Evolutionary conservation across 2,329 filamentous ascomycete genomes (phyloP).

Genomic region (Pestalotiopsis sp.): DNA sequence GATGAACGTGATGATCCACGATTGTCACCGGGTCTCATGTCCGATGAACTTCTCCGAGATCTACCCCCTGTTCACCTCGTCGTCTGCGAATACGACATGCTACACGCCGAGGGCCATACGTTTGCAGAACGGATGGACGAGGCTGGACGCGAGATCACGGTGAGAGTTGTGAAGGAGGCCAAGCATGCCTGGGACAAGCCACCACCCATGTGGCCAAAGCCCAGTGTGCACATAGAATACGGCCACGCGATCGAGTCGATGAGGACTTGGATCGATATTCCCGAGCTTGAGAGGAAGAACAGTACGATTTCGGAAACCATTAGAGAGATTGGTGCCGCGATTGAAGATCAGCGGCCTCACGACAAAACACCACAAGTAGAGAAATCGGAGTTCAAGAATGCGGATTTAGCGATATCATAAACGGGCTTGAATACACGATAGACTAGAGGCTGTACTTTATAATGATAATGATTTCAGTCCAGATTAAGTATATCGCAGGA

Average conservation of each 20-base stretch:
- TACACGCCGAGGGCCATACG: conserved; percentile 28
- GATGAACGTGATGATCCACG: conserved; percentile 51
- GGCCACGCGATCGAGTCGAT: conserved; percentile 43
- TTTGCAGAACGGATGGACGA: conserved; percentile 24
- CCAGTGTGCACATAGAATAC: conserved; percentile 48
- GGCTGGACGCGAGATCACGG: conserved; percentile 33
- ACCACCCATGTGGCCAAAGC: conserved; percentile 45
- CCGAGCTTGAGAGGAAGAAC: background rate
- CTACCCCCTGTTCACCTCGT: conserved; percentile 29
- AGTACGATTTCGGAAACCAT: background rate
- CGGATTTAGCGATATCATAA: conserved; percentile 5
- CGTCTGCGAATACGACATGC: conserved; percentile 34
- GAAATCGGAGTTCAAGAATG: conserved; percentile 1
- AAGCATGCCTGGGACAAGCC: conserved; percentile 54
- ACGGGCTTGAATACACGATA: background rate
- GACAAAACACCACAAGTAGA: conserved; percentile 5
- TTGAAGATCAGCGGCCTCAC: background rate
- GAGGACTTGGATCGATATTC: conserved; percentile 36
- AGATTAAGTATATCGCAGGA: background rate
- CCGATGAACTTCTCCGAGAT: conserved; percentile 23
- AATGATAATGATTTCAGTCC: background rate
- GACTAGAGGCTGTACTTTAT: background rate
- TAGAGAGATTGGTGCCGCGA: background rate
- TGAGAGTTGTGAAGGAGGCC: conserved; percentile 48
- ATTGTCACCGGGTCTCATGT: conserved; percentile 48